Evolutionary conservation across 768 basidiomycete species (phyloP).

Genomic region (Kwoniella sp.): DNA sequence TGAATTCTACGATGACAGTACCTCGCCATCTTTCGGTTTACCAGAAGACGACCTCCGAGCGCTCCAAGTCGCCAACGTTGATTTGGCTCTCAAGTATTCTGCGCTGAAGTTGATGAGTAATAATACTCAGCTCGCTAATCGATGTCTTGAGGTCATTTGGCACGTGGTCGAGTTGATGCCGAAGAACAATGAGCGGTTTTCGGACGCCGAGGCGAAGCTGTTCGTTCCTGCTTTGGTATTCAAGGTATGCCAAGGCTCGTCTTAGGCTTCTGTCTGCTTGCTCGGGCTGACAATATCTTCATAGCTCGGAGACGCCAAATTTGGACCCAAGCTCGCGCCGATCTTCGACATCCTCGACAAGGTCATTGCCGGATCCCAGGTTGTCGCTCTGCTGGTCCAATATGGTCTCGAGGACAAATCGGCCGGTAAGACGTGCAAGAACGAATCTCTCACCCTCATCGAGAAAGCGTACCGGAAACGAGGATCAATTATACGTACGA

Average conservation of each 20-base stretch:
- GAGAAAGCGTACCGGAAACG: conserved; percentile 51
- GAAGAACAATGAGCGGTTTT: conserved; percentile 72
- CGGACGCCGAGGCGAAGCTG: conserved; percentile 81
- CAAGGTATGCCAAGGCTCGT: conserved; percentile 65
- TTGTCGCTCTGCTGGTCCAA: conserved; percentile 84
- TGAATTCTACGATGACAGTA: conserved; percentile 71
- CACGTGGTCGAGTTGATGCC: conserved; percentile 71
- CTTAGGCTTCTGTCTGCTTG: neutral
- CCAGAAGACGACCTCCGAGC: conserved; percentile 63
- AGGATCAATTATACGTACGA: conserved; percentile 42
- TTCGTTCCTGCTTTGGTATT: conserved; percentile 85
- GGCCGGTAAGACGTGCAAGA: conserved; percentile 52
- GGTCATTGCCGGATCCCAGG: conserved; percentile 88
- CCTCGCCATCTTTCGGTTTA: conserved; percentile 62
- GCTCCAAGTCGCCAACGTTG: conserved; percentile 80
- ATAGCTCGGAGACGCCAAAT: conserved; percentile 91
- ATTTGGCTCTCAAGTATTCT: conserved; percentile 88
- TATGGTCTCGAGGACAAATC: conserved; percentile 69
- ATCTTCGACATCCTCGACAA: conserved; percentile 83
- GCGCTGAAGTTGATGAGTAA: conserved; percentile 88
- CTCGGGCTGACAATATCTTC: conserved; percentile 13
- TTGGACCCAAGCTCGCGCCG: conserved; percentile 60
- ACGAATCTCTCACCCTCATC: conserved; percentile 48
- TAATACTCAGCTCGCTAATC: conserved; percentile 82
- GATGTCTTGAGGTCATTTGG: conserved; percentile 84